Percentiles rank a stretch among this genome's conserved stretches.
phyloP scores from a whole-genome alignment of 148 eudicot genomes.

The Fagopyrum homotropicum region DNA sequence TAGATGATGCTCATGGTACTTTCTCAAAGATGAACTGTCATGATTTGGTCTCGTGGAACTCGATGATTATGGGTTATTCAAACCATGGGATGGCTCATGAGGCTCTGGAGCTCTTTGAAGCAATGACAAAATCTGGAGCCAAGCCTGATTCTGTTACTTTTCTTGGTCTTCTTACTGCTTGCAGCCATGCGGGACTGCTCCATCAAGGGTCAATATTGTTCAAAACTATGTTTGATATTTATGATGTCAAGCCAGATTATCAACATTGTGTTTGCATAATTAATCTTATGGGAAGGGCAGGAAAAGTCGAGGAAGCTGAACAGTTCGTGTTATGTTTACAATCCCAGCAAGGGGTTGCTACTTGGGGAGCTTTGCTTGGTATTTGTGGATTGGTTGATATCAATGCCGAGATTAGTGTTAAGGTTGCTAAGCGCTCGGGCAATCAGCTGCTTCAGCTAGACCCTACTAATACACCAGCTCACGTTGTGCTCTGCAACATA shows the following conservation, averaged over 20 bases:
- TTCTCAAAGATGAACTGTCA: slow-evolving; percentile 27
- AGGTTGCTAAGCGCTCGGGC: slow-evolving; percentile 43
- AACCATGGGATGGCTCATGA: slow-evolving; percentile 28
- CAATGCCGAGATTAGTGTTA: slow-evolving; percentile 47
- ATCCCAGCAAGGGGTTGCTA: slow-evolving; percentile 20
- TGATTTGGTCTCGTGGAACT: slow-evolving; percentile 40
- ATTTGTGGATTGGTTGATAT: slow-evolving; percentile 38
- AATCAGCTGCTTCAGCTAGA: slow-evolving; percentile 31
- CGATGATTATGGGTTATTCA: slow-evolving; percentile 41
- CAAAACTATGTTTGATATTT: slow-evolving; percentile 23
- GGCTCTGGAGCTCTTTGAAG: slow-evolving; percentile 27
- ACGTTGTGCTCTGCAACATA: slow-evolving; percentile 60
- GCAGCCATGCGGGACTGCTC: slow-evolving; percentile 33
- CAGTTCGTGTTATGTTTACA: slow-evolving; percentile 29
- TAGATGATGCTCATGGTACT: slow-evolving; percentile 24
- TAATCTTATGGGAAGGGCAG: slow-evolving; percentile 35
- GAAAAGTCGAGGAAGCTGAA: slow-evolving; percentile 35
- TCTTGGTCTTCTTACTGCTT: slow-evolving; percentile 31
- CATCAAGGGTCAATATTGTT: slow-evolving; percentile 24
- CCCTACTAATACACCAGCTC: slow-evolving; percentile 57
- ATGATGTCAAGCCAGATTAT: slow-evolving; percentile 21
- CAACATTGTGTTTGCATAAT: slow-evolving; percentile 33
- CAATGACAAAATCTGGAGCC: slow-evolving; percentile 19
- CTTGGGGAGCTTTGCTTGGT: slow-evolving; percentile 40
- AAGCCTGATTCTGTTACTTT: slow-evolving; percentile 33